These are phyloP conservation scores for Rhynchospora pubera DNA, from an alignment of 176 grass and related monocot genomes.

Conservation along the genomic window DNA sequence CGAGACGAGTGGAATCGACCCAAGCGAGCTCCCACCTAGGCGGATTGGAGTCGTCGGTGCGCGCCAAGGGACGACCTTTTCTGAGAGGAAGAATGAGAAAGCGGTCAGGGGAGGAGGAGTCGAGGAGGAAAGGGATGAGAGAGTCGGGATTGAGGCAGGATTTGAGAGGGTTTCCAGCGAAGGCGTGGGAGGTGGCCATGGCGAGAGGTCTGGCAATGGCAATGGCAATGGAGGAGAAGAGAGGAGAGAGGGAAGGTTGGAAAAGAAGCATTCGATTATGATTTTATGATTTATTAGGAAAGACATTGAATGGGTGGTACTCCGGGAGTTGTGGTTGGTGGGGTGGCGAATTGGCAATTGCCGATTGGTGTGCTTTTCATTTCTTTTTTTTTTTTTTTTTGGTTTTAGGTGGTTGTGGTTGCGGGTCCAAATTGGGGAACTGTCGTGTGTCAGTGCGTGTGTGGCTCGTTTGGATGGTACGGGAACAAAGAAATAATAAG, in stretches of 20 bases:
- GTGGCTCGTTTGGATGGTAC: too few relatives aligned
- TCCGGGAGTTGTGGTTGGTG: neutral
- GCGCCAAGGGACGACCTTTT: conserved; percentile 60
- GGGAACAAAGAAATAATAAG: too few relatives aligned
- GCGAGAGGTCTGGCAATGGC: neutral
- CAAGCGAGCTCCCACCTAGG: conserved; percentile 58
- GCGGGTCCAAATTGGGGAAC: neutral
- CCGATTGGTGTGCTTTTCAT: neutral
- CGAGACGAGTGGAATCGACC: conserved; percentile 43
- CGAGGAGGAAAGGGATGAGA: conserved; percentile 32
- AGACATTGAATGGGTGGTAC: neutral
- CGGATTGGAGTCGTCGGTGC: conserved; percentile 3
- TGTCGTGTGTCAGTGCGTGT: too few relatives aligned
- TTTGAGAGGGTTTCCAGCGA: conserved; percentile 68
- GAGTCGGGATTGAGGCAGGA: conserved; percentile 29
- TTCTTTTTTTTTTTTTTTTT: too few relatives aligned
- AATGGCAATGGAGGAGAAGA: neutral
- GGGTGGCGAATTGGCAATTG: neutral
- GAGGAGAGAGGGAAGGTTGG: neutral
- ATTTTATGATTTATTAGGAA: too few relatives aligned
- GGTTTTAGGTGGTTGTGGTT: neutral
- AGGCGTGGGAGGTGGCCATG: conserved; percentile 79
- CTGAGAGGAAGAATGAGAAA: conserved; percentile 62
- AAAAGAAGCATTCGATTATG: neutral
- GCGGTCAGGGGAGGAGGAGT: conserved; percentile 7